These are phyloP conservation scores for Microbotryum scabiosae DNA, from an alignment of 1,284 basidiomycete genomes.

Conservation along the genomic window DNA sequence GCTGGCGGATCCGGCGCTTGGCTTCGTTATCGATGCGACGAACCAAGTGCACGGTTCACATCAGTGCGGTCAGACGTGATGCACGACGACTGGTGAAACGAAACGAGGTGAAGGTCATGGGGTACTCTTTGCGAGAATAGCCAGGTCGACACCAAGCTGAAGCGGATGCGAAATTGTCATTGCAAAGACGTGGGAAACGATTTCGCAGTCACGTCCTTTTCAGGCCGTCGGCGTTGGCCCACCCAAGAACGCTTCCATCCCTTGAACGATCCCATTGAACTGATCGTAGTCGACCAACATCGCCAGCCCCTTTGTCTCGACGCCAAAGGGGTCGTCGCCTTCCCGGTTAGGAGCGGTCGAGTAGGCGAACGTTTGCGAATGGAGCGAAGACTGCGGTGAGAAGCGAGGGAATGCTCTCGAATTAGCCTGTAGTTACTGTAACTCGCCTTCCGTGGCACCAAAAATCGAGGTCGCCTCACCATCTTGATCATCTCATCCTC, in stretches of 20 bases:
- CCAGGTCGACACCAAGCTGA: too few relatives aligned
- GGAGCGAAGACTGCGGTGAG: constrained; percentile 50
- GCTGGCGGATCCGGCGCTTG: too few relatives aligned
- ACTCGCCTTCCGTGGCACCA: not conserved
- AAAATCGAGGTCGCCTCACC: constrained; percentile 43
- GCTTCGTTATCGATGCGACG: too few relatives aligned
- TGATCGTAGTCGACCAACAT: constrained; percentile 53
- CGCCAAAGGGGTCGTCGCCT: constrained; percentile 51
- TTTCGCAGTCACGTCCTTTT: too few relatives aligned
- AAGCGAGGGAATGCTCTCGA: not conserved
- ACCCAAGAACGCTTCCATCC: constrained; percentile 41
- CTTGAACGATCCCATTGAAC: constrained; percentile 39
- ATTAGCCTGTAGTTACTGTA: not conserved
- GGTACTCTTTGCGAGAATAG: too few relatives aligned
- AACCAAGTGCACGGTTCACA: too few relatives aligned
- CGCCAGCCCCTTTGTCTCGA: constrained; percentile 66
- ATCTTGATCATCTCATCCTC: constrained; percentile 69
- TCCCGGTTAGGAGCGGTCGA: constrained; percentile 56
- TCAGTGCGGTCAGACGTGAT: too few relatives aligned
- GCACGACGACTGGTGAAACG: too few relatives aligned
- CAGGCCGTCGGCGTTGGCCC: not conserved
- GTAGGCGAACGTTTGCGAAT: constrained; percentile 59
- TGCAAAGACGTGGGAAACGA: too few relatives aligned
- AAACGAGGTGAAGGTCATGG: too few relatives aligned
- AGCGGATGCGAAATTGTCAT: too few relatives aligned